Evolutionary conservation across 768 basidiomycete genomes (phyloP).

Genomic region (Boletus eberwhitei): DNA sequence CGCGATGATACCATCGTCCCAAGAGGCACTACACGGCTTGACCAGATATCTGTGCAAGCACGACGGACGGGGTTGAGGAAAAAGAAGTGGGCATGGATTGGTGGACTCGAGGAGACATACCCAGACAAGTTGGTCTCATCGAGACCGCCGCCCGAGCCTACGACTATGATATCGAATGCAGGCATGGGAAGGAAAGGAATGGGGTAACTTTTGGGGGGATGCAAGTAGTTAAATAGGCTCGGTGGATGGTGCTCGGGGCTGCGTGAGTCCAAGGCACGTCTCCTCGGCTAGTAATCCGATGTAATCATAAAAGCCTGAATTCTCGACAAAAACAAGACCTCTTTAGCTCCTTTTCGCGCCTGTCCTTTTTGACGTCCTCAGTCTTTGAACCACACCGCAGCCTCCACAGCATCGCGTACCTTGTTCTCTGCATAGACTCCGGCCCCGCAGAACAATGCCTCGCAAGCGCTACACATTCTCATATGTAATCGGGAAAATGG

Average conservation of each 20-base stretch:
- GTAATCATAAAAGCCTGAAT: background rate
- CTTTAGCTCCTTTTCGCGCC: background rate
- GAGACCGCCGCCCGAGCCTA: conserved; percentile 87
- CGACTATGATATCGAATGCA: conserved; percentile 69
- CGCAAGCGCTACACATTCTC: conserved; percentile 3
- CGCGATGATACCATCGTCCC: conserved; percentile 80
- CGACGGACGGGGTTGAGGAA: conserved; percentile 9
- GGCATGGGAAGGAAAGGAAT: conserved; percentile 31
- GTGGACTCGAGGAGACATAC: conserved; percentile 41
- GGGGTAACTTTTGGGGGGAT: background rate
- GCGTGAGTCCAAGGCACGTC: conserved; percentile 18
- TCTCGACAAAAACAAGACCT: background rate
- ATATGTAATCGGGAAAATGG: conserved; percentile 15
- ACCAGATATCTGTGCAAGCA: conserved; percentile 68
- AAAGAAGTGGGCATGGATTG: background rate
- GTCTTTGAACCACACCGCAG: background rate
- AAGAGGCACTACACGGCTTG: conserved; percentile 61
- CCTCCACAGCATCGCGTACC: conserved; percentile 11
- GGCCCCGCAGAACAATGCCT: conserved; percentile 4
- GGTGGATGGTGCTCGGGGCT: background rate
- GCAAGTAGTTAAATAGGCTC: background rate
- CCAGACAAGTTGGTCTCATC: conserved; percentile 85
- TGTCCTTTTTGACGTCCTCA: background rate
- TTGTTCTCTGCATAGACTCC: background rate
- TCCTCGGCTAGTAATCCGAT: conserved; percentile 21